These are phyloP conservation scores for Phialophora expanda DNA, from an alignment of 2,329 filamentous ascomycete species.

Conservation along the genomic window DNA sequence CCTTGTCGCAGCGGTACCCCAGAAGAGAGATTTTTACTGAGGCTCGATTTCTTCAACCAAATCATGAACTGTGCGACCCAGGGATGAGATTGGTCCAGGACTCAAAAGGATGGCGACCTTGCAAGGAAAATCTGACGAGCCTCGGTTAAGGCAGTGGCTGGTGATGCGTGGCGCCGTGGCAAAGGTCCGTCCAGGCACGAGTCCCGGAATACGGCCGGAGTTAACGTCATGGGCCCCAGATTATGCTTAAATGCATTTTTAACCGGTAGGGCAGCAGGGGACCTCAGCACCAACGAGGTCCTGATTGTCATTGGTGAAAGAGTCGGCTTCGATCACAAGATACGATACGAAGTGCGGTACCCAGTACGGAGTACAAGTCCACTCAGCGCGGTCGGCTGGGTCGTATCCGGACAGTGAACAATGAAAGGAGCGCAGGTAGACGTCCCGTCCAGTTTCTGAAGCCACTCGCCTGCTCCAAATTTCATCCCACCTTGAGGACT, in stretches of 20 bases:
- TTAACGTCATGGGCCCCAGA: background rate
- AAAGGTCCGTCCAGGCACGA: no score
- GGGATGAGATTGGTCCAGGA: slow-evolving; percentile 8
- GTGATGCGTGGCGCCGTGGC: background rate
- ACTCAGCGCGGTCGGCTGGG: background rate
- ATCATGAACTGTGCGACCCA: background rate
- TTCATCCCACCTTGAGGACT: background rate
- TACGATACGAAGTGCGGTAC: background rate
- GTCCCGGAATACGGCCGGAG: background rate
- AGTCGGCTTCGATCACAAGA: background rate
- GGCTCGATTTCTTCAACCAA: background rate
- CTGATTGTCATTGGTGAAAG: background rate
- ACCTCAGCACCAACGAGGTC: background rate
- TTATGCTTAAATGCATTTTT: slow-evolving; percentile 15
- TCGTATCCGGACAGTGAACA: background rate
- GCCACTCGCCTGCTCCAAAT: background rate
- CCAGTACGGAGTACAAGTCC: background rate
- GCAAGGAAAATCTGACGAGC: slow-evolving; percentile 13
- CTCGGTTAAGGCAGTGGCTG: slow-evolving; percentile 15
- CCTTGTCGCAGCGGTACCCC: background rate
- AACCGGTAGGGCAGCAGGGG: slow-evolving; percentile 6
- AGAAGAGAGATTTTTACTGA: background rate
- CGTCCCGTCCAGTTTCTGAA: background rate
- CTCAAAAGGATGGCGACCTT: slow-evolving; percentile 4
- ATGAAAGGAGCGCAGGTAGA: background rate